Percentiles rank a stretch among this genome's conserved stretches.
These are phyloP conservation scores for Byssothecium circinans DNA, from an alignment of 2,329 filamentous ascomycete genomes.

Conservation along the genomic window DNA sequence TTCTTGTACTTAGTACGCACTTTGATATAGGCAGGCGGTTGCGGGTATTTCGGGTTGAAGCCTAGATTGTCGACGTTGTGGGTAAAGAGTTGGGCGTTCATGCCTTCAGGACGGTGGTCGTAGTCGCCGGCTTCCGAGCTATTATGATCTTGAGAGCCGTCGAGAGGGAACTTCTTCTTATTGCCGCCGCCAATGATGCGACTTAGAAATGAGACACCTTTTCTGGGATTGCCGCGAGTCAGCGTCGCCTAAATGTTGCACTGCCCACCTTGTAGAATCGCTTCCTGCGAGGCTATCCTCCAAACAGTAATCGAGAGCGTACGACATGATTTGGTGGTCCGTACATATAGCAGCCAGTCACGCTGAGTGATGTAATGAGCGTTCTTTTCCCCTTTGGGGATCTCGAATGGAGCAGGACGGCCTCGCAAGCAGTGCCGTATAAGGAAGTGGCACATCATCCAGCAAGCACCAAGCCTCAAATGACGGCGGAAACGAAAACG, in stretches of 20 bases:
- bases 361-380: too few species aligned
- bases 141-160: constrained; percentile 56
- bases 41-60: constrained; percentile 84
- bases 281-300: too few species aligned
- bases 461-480: not conserved
- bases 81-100: constrained; percentile 80
- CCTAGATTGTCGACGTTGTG: constrained; percentile 70
- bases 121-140: constrained; percentile 69
- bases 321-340: not conserved
- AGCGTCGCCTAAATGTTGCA: constrained; percentile 10
- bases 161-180: constrained; percentile 68
- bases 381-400: too few species aligned
- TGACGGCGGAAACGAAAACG: not conserved
- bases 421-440: not conserved
- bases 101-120: constrained; percentile 69
- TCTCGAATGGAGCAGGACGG: not conserved
- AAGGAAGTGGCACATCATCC: not conserved
- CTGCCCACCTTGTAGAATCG: constrained; percentile 18
- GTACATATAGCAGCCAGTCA: too few species aligned
- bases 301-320: not conserved
- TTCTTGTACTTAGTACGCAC: constrained; percentile 81
- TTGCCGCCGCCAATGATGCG: constrained; percentile 76
- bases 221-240: constrained; percentile 59
- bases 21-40: constrained; percentile 88
- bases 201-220: constrained; percentile 87